Evolutionary conservation across 2,329 filamentous ascomycete species (phyloP).

Genomic region (Mycogone perniciosa): DNA sequence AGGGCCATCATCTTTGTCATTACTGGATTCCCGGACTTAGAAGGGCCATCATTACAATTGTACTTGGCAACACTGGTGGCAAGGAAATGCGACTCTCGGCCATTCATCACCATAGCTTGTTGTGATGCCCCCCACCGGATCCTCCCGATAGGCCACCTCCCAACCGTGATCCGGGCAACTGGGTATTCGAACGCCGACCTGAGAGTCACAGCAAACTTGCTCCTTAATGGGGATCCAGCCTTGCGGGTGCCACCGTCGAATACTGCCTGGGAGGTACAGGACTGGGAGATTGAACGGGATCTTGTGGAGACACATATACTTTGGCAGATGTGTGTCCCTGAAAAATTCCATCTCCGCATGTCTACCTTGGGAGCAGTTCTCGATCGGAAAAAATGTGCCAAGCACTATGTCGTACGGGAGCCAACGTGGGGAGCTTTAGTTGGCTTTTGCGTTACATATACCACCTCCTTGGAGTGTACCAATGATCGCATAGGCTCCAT

Average conservation of each 20-base stretch:
- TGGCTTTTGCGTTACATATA: conserved; percentile 56
- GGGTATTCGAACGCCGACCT: conserved; percentile 44
- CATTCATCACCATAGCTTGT: conserved; percentile 48
- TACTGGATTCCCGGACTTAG: conserved; percentile 39
- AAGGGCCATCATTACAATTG: conserved; percentile 43
- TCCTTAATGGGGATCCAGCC: conserved; percentile 38
- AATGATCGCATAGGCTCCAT: conserved; percentile 51
- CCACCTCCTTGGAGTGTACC: conserved; percentile 48
- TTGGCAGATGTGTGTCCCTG: conserved; percentile 40
- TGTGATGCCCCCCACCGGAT: conserved; percentile 37
- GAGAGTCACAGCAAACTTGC: conserved; percentile 42
- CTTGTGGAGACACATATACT: conserved; percentile 36
- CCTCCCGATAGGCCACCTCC: conserved; percentile 37
- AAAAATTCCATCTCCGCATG: conserved; percentile 39
- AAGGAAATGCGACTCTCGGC: conserved; percentile 40
- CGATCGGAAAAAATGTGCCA: conserved; percentile 48
- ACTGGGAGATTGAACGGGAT: conserved; percentile 35
- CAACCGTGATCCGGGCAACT: conserved; percentile 45
- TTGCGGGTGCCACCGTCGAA: conserved; percentile 11
- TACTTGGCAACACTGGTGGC: conserved; percentile 42
- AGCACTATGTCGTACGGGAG: conserved; percentile 51
- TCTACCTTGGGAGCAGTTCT: conserved; percentile 41
- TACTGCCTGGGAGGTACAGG: conserved; percentile 36
- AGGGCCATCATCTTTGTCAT: conserved; percentile 56
- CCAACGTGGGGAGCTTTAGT: conserved; percentile 35